Conservation (phyloP, 805 yeast species). For the Pichia cephalocereana region DNA sequence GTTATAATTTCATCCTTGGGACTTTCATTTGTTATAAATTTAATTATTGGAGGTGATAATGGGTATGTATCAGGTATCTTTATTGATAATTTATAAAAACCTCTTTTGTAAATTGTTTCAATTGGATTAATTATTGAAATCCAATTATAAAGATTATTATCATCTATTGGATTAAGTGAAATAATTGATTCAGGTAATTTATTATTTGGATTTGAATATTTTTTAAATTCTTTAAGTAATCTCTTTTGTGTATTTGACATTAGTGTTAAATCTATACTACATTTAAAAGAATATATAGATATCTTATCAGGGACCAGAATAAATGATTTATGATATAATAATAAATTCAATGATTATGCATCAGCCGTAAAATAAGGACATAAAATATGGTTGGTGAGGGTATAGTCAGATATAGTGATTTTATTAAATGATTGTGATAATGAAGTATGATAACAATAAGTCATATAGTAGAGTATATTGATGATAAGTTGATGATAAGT, state of each 20-base stretch:
- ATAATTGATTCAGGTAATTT: slow-evolving; percentile 16
- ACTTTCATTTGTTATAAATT: slow-evolving; percentile 24
- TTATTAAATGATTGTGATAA: too few relatives aligned
- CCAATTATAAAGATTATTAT: slow-evolving; percentile 30
- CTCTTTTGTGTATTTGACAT: slow-evolving; percentile 17
- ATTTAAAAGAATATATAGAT: neutral
- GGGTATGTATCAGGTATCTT: slow-evolving; percentile 45
- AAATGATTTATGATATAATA: too few relatives aligned
- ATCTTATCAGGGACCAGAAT: too few relatives aligned
- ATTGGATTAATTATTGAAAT: slow-evolving; percentile 37
- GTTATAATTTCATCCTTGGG: slow-evolving; percentile 3
- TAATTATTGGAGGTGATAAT: slow-evolving; percentile 44
- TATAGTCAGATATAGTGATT: too few relatives aligned
- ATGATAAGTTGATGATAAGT: too few relatives aligned
- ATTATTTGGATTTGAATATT: neutral
- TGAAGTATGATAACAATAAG: too few relatives aligned
- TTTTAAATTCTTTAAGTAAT: slow-evolving; percentile 28
- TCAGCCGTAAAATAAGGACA: too few relatives aligned
- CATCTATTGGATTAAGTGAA: neutral
- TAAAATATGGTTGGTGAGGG: too few relatives aligned
- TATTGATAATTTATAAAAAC: slow-evolving; percentile 42
- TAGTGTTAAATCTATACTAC: too few relatives aligned
- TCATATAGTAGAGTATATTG: too few relatives aligned
- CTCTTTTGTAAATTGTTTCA: slow-evolving; percentile 43
- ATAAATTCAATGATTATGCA: too few relatives aligned